These are phyloP conservation scores for Leishmania tropica DNA, from an alignment of 208 protist species.

Conservation along the genomic window DNA sequence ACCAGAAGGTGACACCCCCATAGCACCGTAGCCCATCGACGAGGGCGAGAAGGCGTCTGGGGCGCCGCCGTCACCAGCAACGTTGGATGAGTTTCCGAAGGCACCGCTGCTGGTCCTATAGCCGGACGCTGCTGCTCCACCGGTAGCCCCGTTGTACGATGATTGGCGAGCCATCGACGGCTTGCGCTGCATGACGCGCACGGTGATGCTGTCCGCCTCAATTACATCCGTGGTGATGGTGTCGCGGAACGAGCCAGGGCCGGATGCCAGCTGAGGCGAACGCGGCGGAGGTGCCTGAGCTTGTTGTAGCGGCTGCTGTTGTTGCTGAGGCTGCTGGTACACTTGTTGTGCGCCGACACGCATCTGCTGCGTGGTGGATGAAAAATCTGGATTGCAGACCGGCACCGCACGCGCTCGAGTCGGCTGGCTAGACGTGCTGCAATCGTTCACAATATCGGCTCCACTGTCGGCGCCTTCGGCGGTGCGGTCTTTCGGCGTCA, in stretches of 20 bases:
- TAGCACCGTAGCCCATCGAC: constrained; percentile 20
- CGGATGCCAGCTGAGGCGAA: constrained; percentile 14
- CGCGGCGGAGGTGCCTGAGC: background rate
- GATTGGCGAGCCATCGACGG: constrained; percentile 8
- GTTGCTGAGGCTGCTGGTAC: constrained; percentile 3
- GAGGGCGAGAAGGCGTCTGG: background rate
- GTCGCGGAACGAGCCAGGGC: constrained; percentile 17
- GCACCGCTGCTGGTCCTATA: background rate
- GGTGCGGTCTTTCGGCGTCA: background rate
- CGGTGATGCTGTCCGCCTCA: constrained; percentile 17
- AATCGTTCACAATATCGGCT: background rate
- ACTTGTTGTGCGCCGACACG: background rate
- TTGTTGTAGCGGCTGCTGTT: constrained; percentile 1
- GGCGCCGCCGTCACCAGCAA: background rate
- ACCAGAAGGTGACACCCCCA: constrained; percentile 17
- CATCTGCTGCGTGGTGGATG: background rate
- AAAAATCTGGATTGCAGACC: background rate
- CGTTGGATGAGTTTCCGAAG: background rate
- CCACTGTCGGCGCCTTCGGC: background rate
- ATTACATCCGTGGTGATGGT: constrained; percentile 16
- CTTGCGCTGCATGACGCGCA: constrained; percentile 29
- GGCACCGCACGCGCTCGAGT: background rate
- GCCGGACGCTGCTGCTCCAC: no score
- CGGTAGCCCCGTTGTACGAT: background rate
- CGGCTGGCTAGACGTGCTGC: background rate